Conservation (phyloP, 177 flowering plant species). For the Vitis hybrid region DNA sequence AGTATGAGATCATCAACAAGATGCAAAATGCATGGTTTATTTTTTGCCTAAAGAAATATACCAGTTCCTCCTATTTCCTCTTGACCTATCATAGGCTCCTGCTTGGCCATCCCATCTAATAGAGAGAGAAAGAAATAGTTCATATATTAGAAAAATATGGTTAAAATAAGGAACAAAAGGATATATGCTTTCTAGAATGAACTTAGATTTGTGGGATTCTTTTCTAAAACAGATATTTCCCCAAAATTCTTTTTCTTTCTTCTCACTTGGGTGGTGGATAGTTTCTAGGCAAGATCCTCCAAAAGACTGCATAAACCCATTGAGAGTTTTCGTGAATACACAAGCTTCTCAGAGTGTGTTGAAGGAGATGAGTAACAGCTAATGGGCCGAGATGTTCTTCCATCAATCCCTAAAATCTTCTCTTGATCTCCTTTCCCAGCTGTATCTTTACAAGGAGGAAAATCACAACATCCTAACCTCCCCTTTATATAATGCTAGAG, state of each 20-base stretch:
- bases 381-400: constrained; percentile 82
- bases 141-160: not conserved
- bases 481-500: constrained; percentile 42
- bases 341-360: constrained; percentile 89
- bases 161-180: not conserved
- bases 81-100: constrained; percentile 84
- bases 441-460: constrained; percentile 17
- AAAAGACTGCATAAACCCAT: constrained; percentile 98
- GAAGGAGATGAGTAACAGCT: constrained; percentile 91
- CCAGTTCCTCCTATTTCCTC: constrained; percentile 98
- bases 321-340: constrained; percentile 84
- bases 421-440: constrained; percentile 7
- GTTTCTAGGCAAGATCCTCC: constrained; percentile 98
- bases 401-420: constrained; percentile 36
- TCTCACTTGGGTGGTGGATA: constrained; percentile 96
- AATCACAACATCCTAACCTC: constrained; percentile 26
- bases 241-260: not conserved
- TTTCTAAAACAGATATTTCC: too few species aligned
- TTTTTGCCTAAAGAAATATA: constrained; percentile 19
- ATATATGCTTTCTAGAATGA: too few species aligned
- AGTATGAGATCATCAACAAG: not conserved
- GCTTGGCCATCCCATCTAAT: constrained; percentile 88
- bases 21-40: not conserved
- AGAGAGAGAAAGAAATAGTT: not conserved
- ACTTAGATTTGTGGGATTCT: too few species aligned